Evolutionary conservation across 2,329 filamentous ascomycete genomes (phyloP).

Genomic region (Fusarium sp.): DNA sequence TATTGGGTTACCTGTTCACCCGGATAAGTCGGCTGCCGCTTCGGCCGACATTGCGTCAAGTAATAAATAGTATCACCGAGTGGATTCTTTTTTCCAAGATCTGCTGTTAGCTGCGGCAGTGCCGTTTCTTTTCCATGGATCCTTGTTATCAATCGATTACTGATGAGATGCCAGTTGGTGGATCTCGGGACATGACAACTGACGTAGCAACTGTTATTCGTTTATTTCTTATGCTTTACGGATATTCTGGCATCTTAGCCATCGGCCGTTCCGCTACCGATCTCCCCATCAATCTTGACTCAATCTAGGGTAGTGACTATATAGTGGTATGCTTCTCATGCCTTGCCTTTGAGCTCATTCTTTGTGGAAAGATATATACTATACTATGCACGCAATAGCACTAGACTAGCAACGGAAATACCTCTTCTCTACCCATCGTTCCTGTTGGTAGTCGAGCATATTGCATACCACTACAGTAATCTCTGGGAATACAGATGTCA

Average conservation of each 20-base stretch:
- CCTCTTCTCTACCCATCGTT: constrained; percentile 88
- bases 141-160: constrained; percentile 19
- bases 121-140: constrained; percentile 22
- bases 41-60: constrained; percentile 14
- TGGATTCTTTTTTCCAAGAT: constrained; percentile 28
- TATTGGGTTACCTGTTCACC: not conserved
- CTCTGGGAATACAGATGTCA: constrained; percentile 89
- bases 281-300: constrained; percentile 8
- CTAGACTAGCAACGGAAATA: constrained; percentile 83
- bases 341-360: not conserved
- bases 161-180: constrained; percentile 14
- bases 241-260: not conserved
- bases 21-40: constrained; percentile 30
- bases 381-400: constrained; percentile 1
- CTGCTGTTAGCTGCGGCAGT: constrained; percentile 24
- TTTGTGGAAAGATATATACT: constrained; percentile 20
- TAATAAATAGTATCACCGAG: constrained; percentile 23
- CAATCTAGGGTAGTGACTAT: not conserved
- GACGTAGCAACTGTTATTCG: not conserved
- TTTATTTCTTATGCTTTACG: constrained; percentile 5
- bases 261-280: constrained; percentile 5
- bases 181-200: constrained; percentile 9
- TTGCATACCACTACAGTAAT: constrained; percentile 88
- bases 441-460: constrained; percentile 83
- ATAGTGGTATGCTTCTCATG: not conserved